These are phyloP conservation scores for Colletotrichum viniferum DNA, from an alignment of 2,329 filamentous ascomycete species.

Conservation along the genomic window DNA sequence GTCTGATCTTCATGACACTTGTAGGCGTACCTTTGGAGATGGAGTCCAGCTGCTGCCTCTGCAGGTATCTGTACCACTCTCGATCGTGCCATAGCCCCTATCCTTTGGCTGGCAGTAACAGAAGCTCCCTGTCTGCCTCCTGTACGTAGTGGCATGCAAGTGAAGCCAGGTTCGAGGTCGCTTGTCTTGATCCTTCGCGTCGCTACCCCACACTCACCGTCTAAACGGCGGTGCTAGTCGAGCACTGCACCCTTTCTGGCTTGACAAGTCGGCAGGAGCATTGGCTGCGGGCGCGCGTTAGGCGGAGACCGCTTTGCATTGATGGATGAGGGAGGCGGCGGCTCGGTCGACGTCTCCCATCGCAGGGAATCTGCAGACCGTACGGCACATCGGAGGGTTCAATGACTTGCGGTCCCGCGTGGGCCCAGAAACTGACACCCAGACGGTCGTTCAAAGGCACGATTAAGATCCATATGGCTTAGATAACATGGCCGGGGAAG, in stretches of 20 bases:
- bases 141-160: neutral
- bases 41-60: neutral
- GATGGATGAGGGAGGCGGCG: neutral
- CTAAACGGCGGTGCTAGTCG: neutral
- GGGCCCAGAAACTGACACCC: neutral
- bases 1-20: neutral
- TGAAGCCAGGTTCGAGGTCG: neutral
- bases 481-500: neutral
- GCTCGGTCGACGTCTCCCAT: neutral
- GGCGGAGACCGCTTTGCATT: neutral
- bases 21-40: neutral
- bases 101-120: neutral
- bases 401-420: neutral
- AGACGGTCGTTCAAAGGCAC: neutral
- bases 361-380: neutral
- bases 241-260: neutral
- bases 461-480: neutral
- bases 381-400: neutral
- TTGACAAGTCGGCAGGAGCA: neutral
- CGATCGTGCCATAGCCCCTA: neutral
- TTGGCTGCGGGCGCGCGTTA: neutral
- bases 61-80: neutral
- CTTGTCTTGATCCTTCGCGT: constrained; percentile 1
- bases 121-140: neutral
- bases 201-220: neutral